Evolutionary conservation across 495 filamentous ascomycete genomes (phyloP), one percentile per base, ranked within the genome.

Genomic region (Penicillium subrubescens): DNA sequence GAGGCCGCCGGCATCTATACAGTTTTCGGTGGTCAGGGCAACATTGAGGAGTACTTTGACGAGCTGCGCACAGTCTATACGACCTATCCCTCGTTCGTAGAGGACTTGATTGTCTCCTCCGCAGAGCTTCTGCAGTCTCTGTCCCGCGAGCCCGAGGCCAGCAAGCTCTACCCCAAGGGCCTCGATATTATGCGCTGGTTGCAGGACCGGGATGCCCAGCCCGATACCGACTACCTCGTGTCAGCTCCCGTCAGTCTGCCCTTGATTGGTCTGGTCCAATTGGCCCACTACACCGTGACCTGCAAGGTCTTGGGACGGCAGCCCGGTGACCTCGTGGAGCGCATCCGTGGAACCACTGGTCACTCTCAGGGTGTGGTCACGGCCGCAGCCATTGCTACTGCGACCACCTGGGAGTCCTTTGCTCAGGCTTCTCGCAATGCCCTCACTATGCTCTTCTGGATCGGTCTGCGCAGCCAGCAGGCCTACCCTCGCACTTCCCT

Each of bases 31-130:
- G 96, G 96, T n/a, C 96, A 99, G 74, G 96, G 96, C 59, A 99
- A 98, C 75, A 97, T 98, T 63, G 93, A 98, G 75, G 96, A 98
- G 76, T 99, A 98, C 78, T 99, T 98, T 73, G 94, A 97, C 60
- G 96, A 99, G 79, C 85, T 99, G 44, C 88, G 94, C 41, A 90
- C 94, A 75, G 83, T 98, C 35, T 96, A 94, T 81, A 86, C 83
- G 52, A 96, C 92, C 15, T 99, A 99, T 76, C 89, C 91, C 2
- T 90, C 91, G 2, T 92, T 98, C 59, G 87, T 98, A 5, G 91
- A 93, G 61, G 90, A 95, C 48, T 84, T 97, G 51, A 85, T 99
- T 68, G 79, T 80, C 35, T 84, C 88, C 25, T 90, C 92, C 1
- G 92, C 95, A 3, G 87, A 93, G 65, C 87, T 94, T 44, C 85